Evolutionary conservation across 2,329 filamentous ascomycete genomes (phyloP), one percentile per base, ranked within the genome.

Genomic region (Ophiostoma quercus): DNA sequence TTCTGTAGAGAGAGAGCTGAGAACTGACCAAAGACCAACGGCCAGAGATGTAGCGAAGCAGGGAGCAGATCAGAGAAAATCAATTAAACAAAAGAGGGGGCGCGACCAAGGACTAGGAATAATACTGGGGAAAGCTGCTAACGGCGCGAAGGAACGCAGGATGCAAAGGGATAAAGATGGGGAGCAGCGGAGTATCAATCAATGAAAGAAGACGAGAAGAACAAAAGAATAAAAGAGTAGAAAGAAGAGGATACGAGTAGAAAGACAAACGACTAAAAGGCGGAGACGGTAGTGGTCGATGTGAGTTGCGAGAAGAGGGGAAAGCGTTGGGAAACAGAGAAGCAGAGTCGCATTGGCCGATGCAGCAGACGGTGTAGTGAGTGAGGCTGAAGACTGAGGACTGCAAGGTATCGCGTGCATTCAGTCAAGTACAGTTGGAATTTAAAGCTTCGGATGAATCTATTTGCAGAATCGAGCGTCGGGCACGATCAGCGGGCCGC

Each of bases 21-120:
- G 25, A 29, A 29, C 1, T 29, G 25, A 29, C 25, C 25, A 29
- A n/a, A n/a, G 25, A 29, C 25, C 25, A 29, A 29, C 25, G 25
- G 25, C 25, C 25, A 29, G 25, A 29, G 25, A 29, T 29, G 25
- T 2, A 29, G 25, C 25, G 25, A 29, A 29, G 25, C 25, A 29
- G 25, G 2, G 25, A 29, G 25, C 25, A 41, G 39, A 41, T 16
- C 6, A 47, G 16, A 2, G 16, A 47, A 47, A 47, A 47, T 47
- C 43, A 47, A 47, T 47, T 22, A 41, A 65, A 41, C 62, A 47
- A 41, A 43, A 25, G n/a, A 37, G n/a, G 32, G 68, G 25, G 51
- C 32, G 34, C 22, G 16, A 60, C 25, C 54, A 65, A 12, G 25
- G 51, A 57, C 6, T 25, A 11, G 51, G 66, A 67, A 39, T 19